These are phyloP conservation scores for Lasiodiplodia sp. DNA, from an alignment of 2,329 filamentous ascomycete genomes.

Conservation along the genomic window DNA sequence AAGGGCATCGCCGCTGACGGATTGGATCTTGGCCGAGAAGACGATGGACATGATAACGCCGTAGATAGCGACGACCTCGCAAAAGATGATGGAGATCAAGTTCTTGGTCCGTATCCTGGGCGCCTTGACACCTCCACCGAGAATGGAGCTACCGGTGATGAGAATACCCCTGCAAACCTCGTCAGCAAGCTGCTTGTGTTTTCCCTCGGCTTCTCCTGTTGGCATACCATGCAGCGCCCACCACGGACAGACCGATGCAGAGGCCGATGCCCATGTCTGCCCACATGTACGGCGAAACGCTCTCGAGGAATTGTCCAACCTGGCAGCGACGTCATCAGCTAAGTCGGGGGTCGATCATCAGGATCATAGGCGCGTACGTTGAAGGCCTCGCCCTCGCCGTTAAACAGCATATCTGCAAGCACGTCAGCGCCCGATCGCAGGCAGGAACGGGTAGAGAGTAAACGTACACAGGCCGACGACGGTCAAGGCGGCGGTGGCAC, in stretches of 20 bases:
- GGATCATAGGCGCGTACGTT: slow-evolving; percentile 67
- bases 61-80: slow-evolving; percentile 99
- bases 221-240: slow-evolving; percentile 93
- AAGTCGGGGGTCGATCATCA: slow-evolving; percentile 6
- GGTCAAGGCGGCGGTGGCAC: slow-evolving; percentile 70
- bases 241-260: slow-evolving; percentile 94
- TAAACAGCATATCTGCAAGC: slow-evolving; percentile 92
- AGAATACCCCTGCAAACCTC: slow-evolving; percentile 85
- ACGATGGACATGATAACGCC: slow-evolving; percentile 99
- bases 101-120: slow-evolving; percentile 99
- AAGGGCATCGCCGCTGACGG: slow-evolving; percentile 68
- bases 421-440: slow-evolving; percentile 6
- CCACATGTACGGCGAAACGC: slow-evolving; percentile 93
- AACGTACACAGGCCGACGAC: slow-evolving; percentile 81
- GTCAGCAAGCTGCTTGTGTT: slow-evolving; percentile 35
- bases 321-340: slow-evolving; percentile 46
- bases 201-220: not conserved
- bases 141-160: slow-evolving; percentile 95
- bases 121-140: slow-evolving; percentile 94
- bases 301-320: slow-evolving; percentile 93
- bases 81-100: slow-evolving; percentile 99
- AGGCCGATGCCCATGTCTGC: slow-evolving; percentile 88
- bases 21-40: slow-evolving; percentile 86
- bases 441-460: not conserved
- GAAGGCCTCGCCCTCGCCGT: slow-evolving; percentile 93